Percentiles rank a stretch among this genome's conserved stretches.
Conservation (phyloP, 441 rosid species). For the Arabidopsis lyrata region DNA sequence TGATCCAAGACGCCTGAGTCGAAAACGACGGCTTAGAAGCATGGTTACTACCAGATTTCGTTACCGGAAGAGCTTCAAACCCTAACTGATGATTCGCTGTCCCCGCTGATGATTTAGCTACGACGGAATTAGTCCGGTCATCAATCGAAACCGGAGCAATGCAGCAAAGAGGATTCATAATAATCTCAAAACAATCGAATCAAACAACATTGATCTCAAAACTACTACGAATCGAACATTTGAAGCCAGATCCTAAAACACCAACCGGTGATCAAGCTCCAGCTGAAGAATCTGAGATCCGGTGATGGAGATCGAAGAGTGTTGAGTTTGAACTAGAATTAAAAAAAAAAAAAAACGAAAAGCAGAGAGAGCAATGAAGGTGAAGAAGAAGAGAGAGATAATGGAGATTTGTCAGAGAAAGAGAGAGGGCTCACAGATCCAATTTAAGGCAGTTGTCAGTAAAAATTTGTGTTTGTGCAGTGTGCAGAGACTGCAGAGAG, state of each 20-base stretch:
- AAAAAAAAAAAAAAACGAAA: constrained; percentile 11
- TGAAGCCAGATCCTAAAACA: constrained; percentile 15
- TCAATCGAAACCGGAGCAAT: constrained; percentile 98
- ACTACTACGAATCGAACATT: neutral
- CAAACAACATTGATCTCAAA: constrained; percentile 35
- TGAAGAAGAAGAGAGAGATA: constrained; percentile 14
- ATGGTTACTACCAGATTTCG: constrained; percentile 45
- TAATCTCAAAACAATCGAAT: constrained; percentile 36
- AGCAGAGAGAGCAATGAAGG: constrained; percentile 15
- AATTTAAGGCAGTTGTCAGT: constrained; percentile 60
- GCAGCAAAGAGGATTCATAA: constrained; percentile 99
- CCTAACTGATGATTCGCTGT: constrained; percentile 46
- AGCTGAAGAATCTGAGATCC: constrained; percentile 39
- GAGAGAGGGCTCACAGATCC: constrained; percentile 55
- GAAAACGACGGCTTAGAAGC: constrained; percentile 59
- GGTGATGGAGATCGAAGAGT: constrained; percentile 31
- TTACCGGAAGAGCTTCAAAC: constrained; percentile 41
- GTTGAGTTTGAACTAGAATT: constrained; percentile 4
- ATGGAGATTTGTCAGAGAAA: constrained; percentile 41
- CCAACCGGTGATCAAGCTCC: constrained; percentile 9
- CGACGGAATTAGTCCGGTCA: constrained; percentile 72
- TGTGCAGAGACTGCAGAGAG: constrained; percentile 40
- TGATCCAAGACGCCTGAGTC: constrained; percentile 68
- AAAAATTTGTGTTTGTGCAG: constrained; percentile 50
- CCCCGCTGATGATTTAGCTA: constrained; percentile 49